Base-by-base conservation (phyloP, 768 basidiomycete species). In the Tremella mesenterica region DNA sequence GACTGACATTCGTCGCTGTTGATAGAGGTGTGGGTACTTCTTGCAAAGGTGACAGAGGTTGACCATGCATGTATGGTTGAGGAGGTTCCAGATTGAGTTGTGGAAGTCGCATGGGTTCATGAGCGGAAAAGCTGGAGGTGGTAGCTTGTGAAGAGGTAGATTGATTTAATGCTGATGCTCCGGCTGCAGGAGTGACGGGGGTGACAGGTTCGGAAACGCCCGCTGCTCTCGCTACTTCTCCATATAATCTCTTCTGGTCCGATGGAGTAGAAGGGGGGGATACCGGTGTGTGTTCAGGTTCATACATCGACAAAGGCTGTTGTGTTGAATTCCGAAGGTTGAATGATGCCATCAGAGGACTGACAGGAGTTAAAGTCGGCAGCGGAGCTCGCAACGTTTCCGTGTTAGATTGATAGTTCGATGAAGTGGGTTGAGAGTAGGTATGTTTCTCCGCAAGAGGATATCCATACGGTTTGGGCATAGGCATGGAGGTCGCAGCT, bases 41-140 rank as follows among this genome's bases (percentile, higher is more conserved):
- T 4, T 29, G 44, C n/a, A 69, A 34, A 16, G 64, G 60, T 6
- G 64, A 66, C 1, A 69, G 52, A 13, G 67, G 67, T 39, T 54
- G 60, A 43, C 67, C 67, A 48, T 69, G 67, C 18, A 56, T 30
- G 44, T 65, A 69, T n/a, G 67, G 67, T 43, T 52, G 33, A 28
- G 62, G 58, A 9, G 62, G 61, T 10, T 36, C 38, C 16, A 58
- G 45, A 5, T 47, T 52, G 7, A 51, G 29, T 18, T 36, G 46
- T 14, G 64, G 64, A 21, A 64, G 54, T 38, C 56, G 58, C n/a
- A 53, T 31, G 7, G 52, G 47, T 29, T 51, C 59, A 8, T 51
- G 54, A 33, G 63, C 59, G 13, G 67, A 61, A 52, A 61, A 59
- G 23, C 52, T 49, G 8, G 56, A 54, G n/a, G 45, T 26, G 9